Conservation (phyloP, 164 flowering plant genomes). For the Cinnamomum micranthum region DNA sequence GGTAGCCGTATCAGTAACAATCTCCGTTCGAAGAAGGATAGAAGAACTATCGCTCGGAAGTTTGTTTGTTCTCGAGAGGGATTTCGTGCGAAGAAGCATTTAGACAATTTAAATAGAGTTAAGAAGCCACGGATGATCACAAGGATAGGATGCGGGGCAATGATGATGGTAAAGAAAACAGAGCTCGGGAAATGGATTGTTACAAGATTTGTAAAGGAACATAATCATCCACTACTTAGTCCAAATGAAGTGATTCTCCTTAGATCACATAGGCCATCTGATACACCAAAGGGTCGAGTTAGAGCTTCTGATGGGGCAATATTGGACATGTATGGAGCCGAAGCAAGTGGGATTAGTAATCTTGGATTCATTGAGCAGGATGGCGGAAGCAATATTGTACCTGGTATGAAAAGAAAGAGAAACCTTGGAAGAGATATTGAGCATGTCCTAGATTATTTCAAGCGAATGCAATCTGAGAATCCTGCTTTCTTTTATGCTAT, state of each 20-base stretch:
- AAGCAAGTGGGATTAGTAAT: constrained; percentile 69
- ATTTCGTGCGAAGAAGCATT: constrained; percentile 9
- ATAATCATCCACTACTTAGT: constrained; percentile 12
- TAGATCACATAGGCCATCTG: constrained; percentile 11
- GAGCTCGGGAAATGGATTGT: constrained; percentile 15
- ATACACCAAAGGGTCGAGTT: background rate
- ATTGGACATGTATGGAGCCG: constrained; percentile 65
- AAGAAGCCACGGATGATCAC: constrained; percentile 8
- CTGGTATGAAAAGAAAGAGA: constrained; percentile 31
- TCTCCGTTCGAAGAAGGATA: constrained; percentile 9
- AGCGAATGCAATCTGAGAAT: constrained; percentile 29
- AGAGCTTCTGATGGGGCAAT: constrained; percentile 28
- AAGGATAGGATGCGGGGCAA: constrained; percentile 10
- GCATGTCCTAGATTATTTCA: constrained; percentile 67
- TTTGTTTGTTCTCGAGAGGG: constrained; percentile 7
- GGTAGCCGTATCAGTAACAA: constrained; percentile 2
- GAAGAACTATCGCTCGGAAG: constrained; percentile 1
- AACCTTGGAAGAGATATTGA: constrained; percentile 72
- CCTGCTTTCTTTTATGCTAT: constrained; percentile 39
- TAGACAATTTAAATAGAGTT: background rate
- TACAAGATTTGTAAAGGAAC: constrained; percentile 10
- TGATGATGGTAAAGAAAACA: constrained; percentile 12
- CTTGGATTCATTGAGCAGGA: constrained; percentile 85
- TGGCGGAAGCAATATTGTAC: constrained; percentile 70
- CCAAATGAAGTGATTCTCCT: constrained; percentile 9